Evolutionary conservation across 2,329 filamentous ascomycete genomes (phyloP).

Genomic region (Cytospora piceae): DNA sequence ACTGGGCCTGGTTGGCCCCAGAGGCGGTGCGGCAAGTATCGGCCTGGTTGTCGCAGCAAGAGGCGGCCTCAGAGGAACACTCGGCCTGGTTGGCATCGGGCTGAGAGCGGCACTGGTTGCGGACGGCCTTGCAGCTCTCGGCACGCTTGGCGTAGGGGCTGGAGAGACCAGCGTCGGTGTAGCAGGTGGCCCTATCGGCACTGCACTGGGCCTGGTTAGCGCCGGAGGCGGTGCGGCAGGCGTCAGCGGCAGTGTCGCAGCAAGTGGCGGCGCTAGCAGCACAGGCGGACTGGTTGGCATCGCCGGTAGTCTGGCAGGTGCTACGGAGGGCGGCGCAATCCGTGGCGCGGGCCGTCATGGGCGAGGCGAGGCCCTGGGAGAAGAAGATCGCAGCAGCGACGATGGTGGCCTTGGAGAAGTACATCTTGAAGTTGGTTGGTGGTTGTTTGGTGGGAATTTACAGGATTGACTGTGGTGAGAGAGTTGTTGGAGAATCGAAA

Average conservation of each 20-base stretch:
- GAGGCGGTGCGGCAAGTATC: conserved; percentile 1
- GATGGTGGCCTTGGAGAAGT: conserved; percentile 27
- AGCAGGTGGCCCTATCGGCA: no score
- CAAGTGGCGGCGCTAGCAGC: neutral
- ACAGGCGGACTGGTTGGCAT: conserved; percentile 9
- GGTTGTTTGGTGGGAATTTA: conserved; percentile 9
- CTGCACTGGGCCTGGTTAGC: no score
- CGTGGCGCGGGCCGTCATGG: neutral
- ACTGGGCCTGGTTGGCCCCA: conserved; percentile 9
- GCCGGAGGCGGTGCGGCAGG: conserved; percentile 1
- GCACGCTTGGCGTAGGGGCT: no score
- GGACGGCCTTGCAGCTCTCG: conserved; percentile 3
- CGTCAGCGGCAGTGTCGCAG: conserved; percentile 9
- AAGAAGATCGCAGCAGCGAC: conserved; percentile 17
- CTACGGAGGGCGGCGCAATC: conserved; percentile 6
- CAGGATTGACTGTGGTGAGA: conserved; percentile 11
- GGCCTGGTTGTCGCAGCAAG: conserved; percentile 5
- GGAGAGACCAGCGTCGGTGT: no score
- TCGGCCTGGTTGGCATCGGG: conserved; percentile 8
- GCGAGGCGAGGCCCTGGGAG: conserved; percentile 14
- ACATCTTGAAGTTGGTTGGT: conserved; percentile 21
- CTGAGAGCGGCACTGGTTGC: conserved; percentile 8
- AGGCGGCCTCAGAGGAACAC: neutral
- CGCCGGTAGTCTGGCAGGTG: neutral
- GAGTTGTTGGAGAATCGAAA: neutral